phyloP scores from a whole-genome alignment of 1,284 basidiomycete genomes.

The Schizophyllum amplum region DNA sequence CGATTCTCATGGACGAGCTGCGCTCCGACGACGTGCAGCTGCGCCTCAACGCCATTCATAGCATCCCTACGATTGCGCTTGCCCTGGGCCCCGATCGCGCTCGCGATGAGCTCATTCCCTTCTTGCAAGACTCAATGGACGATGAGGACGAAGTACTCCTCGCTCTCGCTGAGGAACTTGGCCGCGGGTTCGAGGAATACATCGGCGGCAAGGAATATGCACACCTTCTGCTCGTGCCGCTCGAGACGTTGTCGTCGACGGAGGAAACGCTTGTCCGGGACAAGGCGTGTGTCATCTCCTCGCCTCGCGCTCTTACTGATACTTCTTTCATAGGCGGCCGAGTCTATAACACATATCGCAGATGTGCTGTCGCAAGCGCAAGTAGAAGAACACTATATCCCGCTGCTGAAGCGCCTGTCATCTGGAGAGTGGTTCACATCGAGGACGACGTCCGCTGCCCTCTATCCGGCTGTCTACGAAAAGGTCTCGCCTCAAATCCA shows the following conservation, averaged over 20 bases:
- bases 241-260: conserved; percentile 94
- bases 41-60: conserved; percentile 94
- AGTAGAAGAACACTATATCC: conserved; percentile 89
- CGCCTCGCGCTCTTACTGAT: conserved; percentile 1
- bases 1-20: conserved; percentile 90
- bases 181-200: conserved; percentile 89
- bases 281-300: conserved; percentile 55
- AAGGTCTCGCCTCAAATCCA: conserved; percentile 70
- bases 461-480: conserved; percentile 91
- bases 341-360: conserved; percentile 93
- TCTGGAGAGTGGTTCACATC: conserved; percentile 99
- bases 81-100: conserved; percentile 95
- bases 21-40: conserved; percentile 93
- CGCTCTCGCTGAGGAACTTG: conserved; percentile 94
- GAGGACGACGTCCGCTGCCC: conserved; percentile 89
- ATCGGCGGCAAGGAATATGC: conserved; percentile 88
- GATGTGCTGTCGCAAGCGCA: conserved; percentile 71
- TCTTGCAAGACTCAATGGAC: conserved; percentile 96
- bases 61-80: conserved; percentile 96
- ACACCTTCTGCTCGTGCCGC: conserved; percentile 84
- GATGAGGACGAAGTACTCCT: conserved; percentile 99
- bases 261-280: conserved; percentile 98
- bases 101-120: conserved; percentile 93
- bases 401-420: conserved; percentile 84
- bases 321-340: conserved; percentile 65